phyloP scores from a whole-genome alignment of 139 green algal species.

The Tetratostichococcus sp. region DNA sequence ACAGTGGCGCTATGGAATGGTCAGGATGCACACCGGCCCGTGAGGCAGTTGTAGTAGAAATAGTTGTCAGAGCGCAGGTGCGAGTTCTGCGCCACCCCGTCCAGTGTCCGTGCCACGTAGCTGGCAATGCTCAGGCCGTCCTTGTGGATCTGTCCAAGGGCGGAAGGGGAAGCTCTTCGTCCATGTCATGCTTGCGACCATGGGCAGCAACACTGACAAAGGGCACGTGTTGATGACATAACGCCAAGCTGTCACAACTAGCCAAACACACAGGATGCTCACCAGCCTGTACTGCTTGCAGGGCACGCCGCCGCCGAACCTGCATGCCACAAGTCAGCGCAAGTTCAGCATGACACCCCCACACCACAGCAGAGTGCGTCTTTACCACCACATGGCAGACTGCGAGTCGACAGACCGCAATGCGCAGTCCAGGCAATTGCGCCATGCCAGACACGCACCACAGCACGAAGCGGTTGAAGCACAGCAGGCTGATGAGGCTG shows the following conservation, averaged over 20 bases:
- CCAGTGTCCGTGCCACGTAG: slow-evolving; percentile 85
- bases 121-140: slow-evolving; percentile 80
- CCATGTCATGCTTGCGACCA: no score
- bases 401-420: no score
- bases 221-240: no score
- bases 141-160: slow-evolving; percentile 73
- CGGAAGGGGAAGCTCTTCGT: no score
- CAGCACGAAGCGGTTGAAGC: slow-evolving; percentile 73
- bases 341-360: no score
- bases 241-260: no score
- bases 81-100: slow-evolving; percentile 64
- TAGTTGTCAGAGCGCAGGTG: slow-evolving; percentile 84
- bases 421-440: no score
- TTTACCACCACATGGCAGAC: no score
- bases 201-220: no score
- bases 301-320: slow-evolving; percentile 93
- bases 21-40: slow-evolving; percentile 1
- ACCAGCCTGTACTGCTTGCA: slow-evolving; percentile 87
- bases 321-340: slow-evolving; percentile 2
- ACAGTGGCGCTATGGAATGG: no score
- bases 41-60: slow-evolving; percentile 98
- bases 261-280: neutral
- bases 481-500: slow-evolving; percentile 42
- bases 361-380: no score
- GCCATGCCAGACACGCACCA: slow-evolving; percentile 51